Percentiles rank a stretch among this genome's conserved stretches.
These are phyloP conservation scores for Alternaria dauci DNA, from an alignment of 2,329 filamentous ascomycete genomes.

Conservation along the genomic window DNA sequence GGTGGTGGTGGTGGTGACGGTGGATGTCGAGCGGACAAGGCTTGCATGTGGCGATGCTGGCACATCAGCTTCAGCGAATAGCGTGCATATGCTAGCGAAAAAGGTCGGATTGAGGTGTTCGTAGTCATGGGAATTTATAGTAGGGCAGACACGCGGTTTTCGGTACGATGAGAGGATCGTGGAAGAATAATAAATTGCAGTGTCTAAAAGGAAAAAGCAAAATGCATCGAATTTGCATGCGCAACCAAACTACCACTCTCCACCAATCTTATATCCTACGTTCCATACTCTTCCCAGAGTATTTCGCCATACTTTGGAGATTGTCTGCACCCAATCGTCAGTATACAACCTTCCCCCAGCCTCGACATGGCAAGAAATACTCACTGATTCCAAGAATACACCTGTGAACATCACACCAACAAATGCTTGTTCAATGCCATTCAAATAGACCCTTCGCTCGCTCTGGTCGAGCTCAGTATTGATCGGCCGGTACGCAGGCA, in stretches of 20 bases:
- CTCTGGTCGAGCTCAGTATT: conserved; percentile 55
- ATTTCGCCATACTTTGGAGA: conserved; percentile 59
- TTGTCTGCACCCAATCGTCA: conserved; percentile 40
- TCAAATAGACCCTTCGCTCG: conserved; percentile 56
- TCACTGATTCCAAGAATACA: conserved; percentile 55
- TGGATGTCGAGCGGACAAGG: not conserved
- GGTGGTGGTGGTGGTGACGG: not conserved
- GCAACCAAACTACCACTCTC: conserved; percentile 55
- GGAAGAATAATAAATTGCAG: not conserved
- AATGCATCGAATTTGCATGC: not conserved
- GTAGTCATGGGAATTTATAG: not conserved
- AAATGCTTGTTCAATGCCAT: conserved; percentile 57
- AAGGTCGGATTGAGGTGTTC: not conserved
- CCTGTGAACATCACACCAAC: conserved; percentile 62
- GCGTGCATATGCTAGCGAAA: not conserved
- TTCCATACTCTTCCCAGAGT: conserved; percentile 61
- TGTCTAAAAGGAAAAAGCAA: not conserved
- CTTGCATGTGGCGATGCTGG: not conserved
- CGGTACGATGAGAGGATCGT: not conserved
- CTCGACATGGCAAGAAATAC: conserved; percentile 20
- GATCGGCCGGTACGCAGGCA: conserved; percentile 59
- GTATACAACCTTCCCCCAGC: not conserved
- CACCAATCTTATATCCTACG: conserved; percentile 62
- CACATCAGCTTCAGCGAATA: not conserved
- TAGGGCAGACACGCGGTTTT: not conserved